These are phyloP conservation scores for Malassezia globosa DNA, from an alignment of 1,284 basidiomycete genomes.

Conservation along the genomic window DNA sequence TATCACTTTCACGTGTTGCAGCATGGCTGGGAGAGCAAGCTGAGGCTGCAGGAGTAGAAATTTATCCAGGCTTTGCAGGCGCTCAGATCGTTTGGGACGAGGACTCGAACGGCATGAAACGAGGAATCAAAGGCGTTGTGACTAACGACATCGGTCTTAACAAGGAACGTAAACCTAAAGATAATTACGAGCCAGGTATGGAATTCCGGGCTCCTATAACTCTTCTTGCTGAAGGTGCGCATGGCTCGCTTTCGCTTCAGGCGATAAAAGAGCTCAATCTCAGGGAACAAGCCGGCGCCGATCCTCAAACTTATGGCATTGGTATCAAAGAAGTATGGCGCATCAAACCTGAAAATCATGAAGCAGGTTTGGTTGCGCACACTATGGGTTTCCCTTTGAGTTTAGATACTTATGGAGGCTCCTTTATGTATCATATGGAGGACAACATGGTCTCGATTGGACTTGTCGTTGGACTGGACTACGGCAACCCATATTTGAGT, in stretches of 20 bases:
- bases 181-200: conserved; percentile 91
- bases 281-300: conserved; percentile 56
- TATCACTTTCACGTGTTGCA: conserved; percentile 76
- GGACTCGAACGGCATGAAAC: conserved; percentile 53
- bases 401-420: conserved; percentile 77
- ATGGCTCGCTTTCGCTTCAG: conserved; percentile 78
- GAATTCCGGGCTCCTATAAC: conserved; percentile 87
- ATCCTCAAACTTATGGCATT: conserved; percentile 92
- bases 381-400: conserved; percentile 89
- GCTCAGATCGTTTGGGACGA: conserved; percentile 68
- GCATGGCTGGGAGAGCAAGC: conserved; percentile 83
- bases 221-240: conserved; percentile 89
- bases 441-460: conserved; percentile 82
- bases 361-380: conserved; percentile 77
- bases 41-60: conserved; percentile 81
- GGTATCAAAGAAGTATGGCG: conserved; percentile 98
- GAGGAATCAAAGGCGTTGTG: conserved; percentile 64
- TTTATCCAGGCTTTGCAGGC: conserved; percentile 93
- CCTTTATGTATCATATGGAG: conserved; percentile 92
- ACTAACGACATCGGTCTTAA: conserved; percentile 94
- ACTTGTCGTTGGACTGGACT: conserved; percentile 85
- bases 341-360: conserved; percentile 64
- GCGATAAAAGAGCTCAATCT: conserved; percentile 68
- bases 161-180: conserved; percentile 65
- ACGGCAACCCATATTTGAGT: conserved; percentile 81